Evolutionary conservation across 768 basidiomycete species (phyloP).

Genomic region (Coprinopsis cinerea): DNA sequence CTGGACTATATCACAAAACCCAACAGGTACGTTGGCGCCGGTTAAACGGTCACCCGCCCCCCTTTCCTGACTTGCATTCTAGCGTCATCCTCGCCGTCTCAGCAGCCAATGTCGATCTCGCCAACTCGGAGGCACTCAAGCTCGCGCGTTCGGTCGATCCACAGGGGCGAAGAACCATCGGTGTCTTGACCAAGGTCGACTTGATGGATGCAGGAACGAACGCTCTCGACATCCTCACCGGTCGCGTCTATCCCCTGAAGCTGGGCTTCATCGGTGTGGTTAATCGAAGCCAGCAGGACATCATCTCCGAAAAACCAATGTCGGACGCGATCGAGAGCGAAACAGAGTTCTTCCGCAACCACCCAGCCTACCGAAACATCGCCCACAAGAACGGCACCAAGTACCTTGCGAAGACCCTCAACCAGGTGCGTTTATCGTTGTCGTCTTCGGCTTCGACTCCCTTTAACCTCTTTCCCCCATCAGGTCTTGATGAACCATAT

Average conservation of each 20-base stretch:
- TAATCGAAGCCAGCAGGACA: conserved; percentile 96
- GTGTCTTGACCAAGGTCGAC: conserved; percentile 95
- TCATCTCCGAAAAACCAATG: conserved; percentile 84
- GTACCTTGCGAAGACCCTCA: conserved; percentile 88
- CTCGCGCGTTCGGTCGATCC: conserved; percentile 94
- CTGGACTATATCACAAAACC: conserved; percentile 95
- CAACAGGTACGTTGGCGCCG: conserved; percentile 71
- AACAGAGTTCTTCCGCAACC: conserved; percentile 84
- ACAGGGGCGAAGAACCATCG: conserved; percentile 93
- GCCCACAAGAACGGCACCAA: conserved; percentile 97
- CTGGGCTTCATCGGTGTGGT: conserved; percentile 98
- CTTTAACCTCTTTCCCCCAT: neutral
- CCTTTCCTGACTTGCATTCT: conserved; percentile 1
- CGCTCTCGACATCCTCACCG: conserved; percentile 91
- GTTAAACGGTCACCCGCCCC: neutral
- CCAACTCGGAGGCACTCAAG: conserved; percentile 97
- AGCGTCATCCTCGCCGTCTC: conserved; percentile 97
- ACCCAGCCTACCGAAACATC: conserved; percentile 91
- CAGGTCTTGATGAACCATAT: conserved; percentile 96
- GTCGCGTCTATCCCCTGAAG: conserved; percentile 95
- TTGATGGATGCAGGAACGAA: conserved; percentile 99
- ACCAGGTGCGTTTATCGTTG: conserved; percentile 56
- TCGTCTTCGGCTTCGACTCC: neutral
- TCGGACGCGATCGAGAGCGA: conserved; percentile 78
- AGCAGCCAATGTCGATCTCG: conserved; percentile 95